A percentile compares a stretch with the other conserved stretches of the same genome.
Evolutionary conservation across 176 grass and related monocot genomes (phyloP).

Genomic region (bread wheat (Triticum aestivum)): IWGSC_CS_RefSeq_v2.1 NC_057802.1:108922318-108922817

Average conservation of each 20-base stretch:
- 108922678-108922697: not conserved
- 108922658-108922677: not conserved
- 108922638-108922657: not conserved
- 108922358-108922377: not conserved
- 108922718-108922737: no score
- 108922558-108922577: not conserved
- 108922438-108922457: conserved; percentile 40
- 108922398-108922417: not conserved
- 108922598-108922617: not conserved
- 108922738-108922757: no score
- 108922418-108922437: not conserved
- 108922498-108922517: not conserved
- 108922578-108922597: not conserved
- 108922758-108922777: no score
- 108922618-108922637: not conserved
- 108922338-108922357: not conserved
- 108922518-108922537: not conserved
- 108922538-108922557: not conserved
- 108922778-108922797: no score
- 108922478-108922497: not conserved
- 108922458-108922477: conserved; percentile 25
- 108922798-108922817: no score
- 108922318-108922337: conserved; percentile 39
- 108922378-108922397: not conserved
- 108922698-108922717: not conserved